Base-by-base conservation (phyloP, 1,284 basidiomycete species). In the Puccinia sorghi region DNA sequence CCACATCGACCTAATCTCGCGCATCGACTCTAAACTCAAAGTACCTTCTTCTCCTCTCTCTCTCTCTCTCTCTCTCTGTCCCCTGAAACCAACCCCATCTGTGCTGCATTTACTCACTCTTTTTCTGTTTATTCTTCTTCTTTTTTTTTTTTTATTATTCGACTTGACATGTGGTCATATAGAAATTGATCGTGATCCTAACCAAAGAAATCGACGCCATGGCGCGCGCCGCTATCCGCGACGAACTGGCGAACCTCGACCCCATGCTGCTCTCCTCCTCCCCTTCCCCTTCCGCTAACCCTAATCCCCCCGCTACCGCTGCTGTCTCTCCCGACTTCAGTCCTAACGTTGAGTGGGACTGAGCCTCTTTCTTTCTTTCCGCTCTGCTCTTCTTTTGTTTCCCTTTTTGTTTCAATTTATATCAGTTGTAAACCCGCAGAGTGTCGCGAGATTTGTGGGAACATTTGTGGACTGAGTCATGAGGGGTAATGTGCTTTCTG, bases 151-250 rank as follows among this genome's bases (percentile, higher is more conserved):
- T 17, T 32, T 37, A 93, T 41, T 39, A 39, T 41, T 17, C n/a
- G n/a, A n/a, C n/a, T n/a, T n/a, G n/a, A n/a, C n/a, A n/a, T n/a
- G n/a, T n/a, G n/a, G n/a, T n/a, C n/a, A 32, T 32, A 4, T 32
- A 72, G 92, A 94, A 93, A 90, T 89, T 93, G 81, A 90, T 90
- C 32, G 87, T 88, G 13, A 85, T 85, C 39, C 85, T 94, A 11
- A 85, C 93, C 80, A 93, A 93, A 84, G 93, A 94, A 81, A 88
- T 94, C 17, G 93, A 94, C 84, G 86, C 88, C 54, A 88, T 92
- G 79, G 92, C 93, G 50, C 87, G 92, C 69, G 89, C 89, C 59
- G 88, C 89, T 20, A 93, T 94, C 84, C 89, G 89, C 84, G 90
- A 92, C 79, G 92, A 94, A 84, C 86, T 94, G 59, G 88, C 90